These are phyloP conservation scores for Paradendryphiella salina DNA, from an alignment of 2,329 filamentous ascomycete species.

Conservation along the genomic window DNA sequence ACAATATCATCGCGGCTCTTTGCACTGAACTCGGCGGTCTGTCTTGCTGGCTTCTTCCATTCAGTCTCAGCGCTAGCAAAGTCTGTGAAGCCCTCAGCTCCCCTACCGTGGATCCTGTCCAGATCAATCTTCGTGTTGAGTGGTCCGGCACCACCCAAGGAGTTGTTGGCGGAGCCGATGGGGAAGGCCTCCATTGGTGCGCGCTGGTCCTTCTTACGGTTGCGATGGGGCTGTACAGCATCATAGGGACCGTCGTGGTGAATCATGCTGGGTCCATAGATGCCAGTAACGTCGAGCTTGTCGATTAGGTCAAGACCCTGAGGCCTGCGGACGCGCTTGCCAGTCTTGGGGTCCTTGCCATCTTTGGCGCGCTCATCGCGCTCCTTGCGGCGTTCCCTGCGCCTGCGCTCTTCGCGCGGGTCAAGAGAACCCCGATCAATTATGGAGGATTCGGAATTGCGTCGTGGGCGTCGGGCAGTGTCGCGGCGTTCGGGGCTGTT, in stretches of 20 bases:
- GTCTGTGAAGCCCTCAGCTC: slow-evolving; percentile 84
- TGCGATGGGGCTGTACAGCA: slow-evolving; percentile 91
- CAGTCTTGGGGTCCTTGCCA: slow-evolving; percentile 21
- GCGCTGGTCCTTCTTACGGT: slow-evolving; percentile 76
- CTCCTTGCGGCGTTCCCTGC: slow-evolving; percentile 54
- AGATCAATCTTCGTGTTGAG: slow-evolving; percentile 81
- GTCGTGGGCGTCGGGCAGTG: slow-evolving; percentile 60
- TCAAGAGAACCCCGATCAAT: slow-evolving; percentile 65
- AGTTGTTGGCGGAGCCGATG: slow-evolving; percentile 89
- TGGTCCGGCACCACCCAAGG: slow-evolving; percentile 83
- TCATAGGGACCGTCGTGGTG: slow-evolving; percentile 98
- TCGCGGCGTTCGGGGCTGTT: slow-evolving; percentile 47
- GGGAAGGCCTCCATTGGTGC: slow-evolving; percentile 98
- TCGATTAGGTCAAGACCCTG: slow-evolving; percentile 83
- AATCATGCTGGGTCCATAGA: slow-evolving; percentile 91
- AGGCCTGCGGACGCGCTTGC: slow-evolving; percentile 46
- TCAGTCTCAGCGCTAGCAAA: slow-evolving; percentile 56
- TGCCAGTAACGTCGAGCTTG: slow-evolving; percentile 92
- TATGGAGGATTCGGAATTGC: slow-evolving; percentile 80
- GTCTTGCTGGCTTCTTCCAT: slow-evolving; percentile 41
- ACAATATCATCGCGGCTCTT: slow-evolving; percentile 63
- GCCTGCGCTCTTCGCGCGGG: slow-evolving; percentile 62
- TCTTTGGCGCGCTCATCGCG: slow-evolving; percentile 52
- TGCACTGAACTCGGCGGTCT: slow-evolving; percentile 44
- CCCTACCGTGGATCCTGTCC: slow-evolving; percentile 81